Conservation (phyloP, 257 asterid genomes). For the Petunia secreta region DNA sequence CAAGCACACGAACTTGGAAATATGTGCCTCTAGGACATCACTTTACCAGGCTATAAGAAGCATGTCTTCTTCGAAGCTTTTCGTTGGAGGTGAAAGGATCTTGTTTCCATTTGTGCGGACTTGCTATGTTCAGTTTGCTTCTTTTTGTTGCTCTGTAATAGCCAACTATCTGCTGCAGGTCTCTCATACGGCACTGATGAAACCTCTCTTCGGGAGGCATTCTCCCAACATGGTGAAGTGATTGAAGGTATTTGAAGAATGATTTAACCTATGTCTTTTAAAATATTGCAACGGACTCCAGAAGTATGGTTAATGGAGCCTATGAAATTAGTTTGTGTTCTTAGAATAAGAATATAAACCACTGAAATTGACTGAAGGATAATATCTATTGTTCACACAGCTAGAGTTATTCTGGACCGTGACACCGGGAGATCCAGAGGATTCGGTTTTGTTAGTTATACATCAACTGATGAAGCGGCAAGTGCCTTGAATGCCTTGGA, state of each 20-base stretch:
- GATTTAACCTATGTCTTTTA: background rate
- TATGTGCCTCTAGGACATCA: conserved; percentile 51
- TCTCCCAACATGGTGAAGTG: conserved; percentile 79
- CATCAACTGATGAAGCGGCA: conserved; percentile 74
- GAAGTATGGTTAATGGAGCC: background rate
- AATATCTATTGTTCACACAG: conserved; percentile 41
- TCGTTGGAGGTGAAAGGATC: conserved; percentile 72
- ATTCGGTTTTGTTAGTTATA: conserved; percentile 77
- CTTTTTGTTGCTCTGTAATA: conserved; percentile 5
- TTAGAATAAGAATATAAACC: background rate
- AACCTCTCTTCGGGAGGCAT: conserved; percentile 64
- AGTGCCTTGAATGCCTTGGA: conserved; percentile 80
- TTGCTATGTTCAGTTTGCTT: background rate
- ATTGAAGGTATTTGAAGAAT: conserved; percentile 54
- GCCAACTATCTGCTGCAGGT: conserved; percentile 47
- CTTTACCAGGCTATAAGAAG: conserved; percentile 74
- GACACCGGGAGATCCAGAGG: conserved; percentile 88
- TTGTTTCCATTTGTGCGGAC: conserved; percentile 18
- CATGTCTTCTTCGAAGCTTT: conserved; percentile 74
- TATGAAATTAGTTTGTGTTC: background rate
- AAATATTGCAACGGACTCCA: background rate
- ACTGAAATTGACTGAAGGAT: background rate
- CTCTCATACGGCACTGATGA: conserved; percentile 77
- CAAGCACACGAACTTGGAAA: conserved; percentile 47
- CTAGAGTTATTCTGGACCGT: conserved; percentile 75